Evolutionary conservation across 192 early-diverging fungal species (phyloP).

Genomic region (Coemansia sp.): DNA sequence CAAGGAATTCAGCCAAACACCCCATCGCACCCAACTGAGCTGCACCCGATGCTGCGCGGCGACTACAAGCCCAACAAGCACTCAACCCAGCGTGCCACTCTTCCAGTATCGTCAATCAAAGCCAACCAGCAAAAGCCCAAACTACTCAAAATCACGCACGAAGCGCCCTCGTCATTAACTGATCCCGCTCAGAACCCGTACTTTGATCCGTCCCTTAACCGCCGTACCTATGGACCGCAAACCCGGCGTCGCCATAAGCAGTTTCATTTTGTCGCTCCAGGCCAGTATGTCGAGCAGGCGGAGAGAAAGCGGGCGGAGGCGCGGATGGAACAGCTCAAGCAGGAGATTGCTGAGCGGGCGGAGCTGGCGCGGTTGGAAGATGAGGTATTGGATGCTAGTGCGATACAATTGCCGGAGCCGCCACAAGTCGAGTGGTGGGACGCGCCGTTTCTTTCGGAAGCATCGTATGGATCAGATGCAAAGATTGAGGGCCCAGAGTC

Average conservation of each 20-base stretch:
- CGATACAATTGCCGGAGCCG: conserved; percentile 63
- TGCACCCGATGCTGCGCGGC: conserved; percentile 43
- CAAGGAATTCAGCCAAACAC: conserved; percentile 11
- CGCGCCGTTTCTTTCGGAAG: conserved; percentile 70
- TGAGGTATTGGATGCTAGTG: conserved; percentile 30
- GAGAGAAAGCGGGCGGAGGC: conserved; percentile 78
- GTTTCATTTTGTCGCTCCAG: conserved; percentile 81
- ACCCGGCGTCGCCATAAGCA: conserved; percentile 40
- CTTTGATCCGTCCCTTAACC: conserved; percentile 69
- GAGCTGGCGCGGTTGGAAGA: conserved; percentile 33
- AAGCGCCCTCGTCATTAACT: conserved; percentile 50
- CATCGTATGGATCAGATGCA: conserved; percentile 64
- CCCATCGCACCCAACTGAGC: conserved; percentile 19
- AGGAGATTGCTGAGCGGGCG: conserved; percentile 34
- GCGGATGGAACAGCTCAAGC: conserved; percentile 51
- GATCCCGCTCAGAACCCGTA: conserved; percentile 87
- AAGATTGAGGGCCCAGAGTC: conserved; percentile 59
- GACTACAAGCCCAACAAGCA: conserved; percentile 42
- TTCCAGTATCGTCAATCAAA: conserved; percentile 58
- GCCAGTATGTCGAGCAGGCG: conserved; percentile 78
- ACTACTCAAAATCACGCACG: conserved; percentile 56
- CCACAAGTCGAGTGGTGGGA: conserved; percentile 98
- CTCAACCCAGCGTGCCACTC: conserved; percentile 33
- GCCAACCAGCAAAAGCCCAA: conserved; percentile 67
- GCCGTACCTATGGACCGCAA: conserved; percentile 43